Evolutionary conservation across 106 monocot species (phyloP).

Genomic region (Agapanthus africanus): DNA sequence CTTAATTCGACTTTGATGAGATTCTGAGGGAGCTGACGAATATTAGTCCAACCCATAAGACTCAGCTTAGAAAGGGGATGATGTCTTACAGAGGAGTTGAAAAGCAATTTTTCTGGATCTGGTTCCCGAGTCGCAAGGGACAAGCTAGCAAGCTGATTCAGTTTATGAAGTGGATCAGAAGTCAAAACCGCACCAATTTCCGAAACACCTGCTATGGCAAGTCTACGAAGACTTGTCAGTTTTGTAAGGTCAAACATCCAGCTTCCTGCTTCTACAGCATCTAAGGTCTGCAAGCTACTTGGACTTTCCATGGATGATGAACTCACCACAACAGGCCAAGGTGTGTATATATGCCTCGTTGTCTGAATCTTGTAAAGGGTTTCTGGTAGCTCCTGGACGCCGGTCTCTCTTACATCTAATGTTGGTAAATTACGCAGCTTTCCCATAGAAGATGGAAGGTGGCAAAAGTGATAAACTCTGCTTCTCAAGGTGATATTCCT

Average conservation of each 20-base stretch:
- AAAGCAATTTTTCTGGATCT: background rate
- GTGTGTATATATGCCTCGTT: constrained; percentile 15
- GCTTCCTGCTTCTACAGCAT: background rate
- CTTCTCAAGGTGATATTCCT: constrained; percentile 11
- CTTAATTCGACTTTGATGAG: background rate
- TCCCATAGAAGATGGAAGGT: constrained; percentile 12
- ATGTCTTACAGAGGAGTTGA: background rate
- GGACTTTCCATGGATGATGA: background rate
- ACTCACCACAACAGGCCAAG: background rate
- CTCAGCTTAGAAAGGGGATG: background rate
- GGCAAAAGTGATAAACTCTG: background rate
- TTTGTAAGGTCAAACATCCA: background rate
- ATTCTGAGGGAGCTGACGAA: background rate
- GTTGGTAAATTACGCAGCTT: constrained; percentile 3
- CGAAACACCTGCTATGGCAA: background rate
- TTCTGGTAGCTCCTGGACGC: background rate
- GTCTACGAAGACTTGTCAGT: constrained; percentile 4
- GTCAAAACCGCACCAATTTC: background rate
- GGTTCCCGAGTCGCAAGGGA: background rate
- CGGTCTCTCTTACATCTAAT: constrained; percentile 24
- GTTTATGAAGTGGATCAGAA: background rate
- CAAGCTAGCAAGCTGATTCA: background rate
- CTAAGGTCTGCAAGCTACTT: constrained; percentile 1
- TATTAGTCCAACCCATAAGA: background rate
- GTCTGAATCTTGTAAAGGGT: constrained; percentile 20